phyloP scores from a whole-genome alignment of 2,329 filamentous ascomycete species.

The Microthyrium microscopicum region DNA sequence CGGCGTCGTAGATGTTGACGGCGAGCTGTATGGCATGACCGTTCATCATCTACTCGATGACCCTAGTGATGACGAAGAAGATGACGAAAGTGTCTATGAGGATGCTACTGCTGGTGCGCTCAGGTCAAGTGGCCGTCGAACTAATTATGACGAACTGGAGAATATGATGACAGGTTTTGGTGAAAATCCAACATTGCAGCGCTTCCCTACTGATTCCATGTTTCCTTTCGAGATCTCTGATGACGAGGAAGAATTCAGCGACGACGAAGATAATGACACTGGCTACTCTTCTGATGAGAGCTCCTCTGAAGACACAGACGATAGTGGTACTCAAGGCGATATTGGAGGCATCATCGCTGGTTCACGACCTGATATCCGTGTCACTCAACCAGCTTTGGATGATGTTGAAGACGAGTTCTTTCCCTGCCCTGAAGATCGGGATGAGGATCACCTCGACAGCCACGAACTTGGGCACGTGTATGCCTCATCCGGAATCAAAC shows the following conservation, averaged over 20 bases:
- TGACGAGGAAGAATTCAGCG: conserved; percentile 29
- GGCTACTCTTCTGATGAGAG: conserved; percentile 13
- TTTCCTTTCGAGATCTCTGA: conserved; percentile 37
- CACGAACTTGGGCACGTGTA: conserved; percentile 72
- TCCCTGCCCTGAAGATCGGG: conserved; percentile 54
- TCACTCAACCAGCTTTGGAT: conserved; percentile 85
- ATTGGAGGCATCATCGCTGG: conserved; percentile 61
- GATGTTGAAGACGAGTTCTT: conserved; percentile 75
- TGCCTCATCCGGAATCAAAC: conserved; percentile 75
- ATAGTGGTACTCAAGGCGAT: conserved; percentile 36
- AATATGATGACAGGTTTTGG: conserved; percentile 14
- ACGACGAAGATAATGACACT: conserved; percentile 14
- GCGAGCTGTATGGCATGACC: conserved; percentile 79
- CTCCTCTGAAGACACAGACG: conserved; percentile 11
- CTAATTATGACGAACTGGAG: conserved; percentile 14
- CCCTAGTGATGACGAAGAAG: conserved; percentile 35
- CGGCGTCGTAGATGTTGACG: conserved; percentile 70
- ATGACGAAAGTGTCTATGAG: conserved; percentile 23
- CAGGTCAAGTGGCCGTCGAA: conserved; percentile 26
- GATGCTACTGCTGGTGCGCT: conserved; percentile 17
- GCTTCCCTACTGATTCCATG: conserved; percentile 17
- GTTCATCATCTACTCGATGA: conserved; percentile 89
- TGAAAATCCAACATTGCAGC: conserved; percentile 4
- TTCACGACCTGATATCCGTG: conserved; percentile 58
- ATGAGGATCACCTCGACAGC: conserved; percentile 63